phyloP scores from a whole-genome alignment of 331 rosid species.

The Quercus tomentella region DNA sequence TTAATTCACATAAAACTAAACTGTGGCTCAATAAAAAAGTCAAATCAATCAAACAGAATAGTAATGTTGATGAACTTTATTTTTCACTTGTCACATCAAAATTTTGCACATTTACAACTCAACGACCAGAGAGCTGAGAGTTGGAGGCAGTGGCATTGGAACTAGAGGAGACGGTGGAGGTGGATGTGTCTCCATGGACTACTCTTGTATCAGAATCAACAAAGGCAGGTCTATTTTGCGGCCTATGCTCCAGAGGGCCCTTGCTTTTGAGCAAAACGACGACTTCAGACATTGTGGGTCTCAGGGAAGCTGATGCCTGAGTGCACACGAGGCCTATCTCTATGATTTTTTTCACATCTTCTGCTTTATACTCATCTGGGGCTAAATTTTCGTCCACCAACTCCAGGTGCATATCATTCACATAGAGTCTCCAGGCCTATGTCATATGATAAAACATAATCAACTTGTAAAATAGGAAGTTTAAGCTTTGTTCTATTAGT shows the following conservation, averaged over 20 bases:
- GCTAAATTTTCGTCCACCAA: slow-evolving; percentile 20
- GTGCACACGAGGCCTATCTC: slow-evolving; percentile 31
- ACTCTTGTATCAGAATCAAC: slow-evolving; percentile 12
- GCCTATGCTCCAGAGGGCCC: background rate
- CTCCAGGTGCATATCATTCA: slow-evolving; percentile 9
- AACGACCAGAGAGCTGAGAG: slow-evolving; percentile 28
- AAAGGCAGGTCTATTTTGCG: slow-evolving; percentile 21
- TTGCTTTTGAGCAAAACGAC: slow-evolving; percentile 26
- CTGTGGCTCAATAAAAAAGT: no score
- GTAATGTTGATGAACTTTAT: no score
- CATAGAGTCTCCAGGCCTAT: slow-evolving; percentile 29
- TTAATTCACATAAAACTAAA: no score
- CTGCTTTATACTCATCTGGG: slow-evolving; percentile 11
- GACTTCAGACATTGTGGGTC: slow-evolving; percentile 31
- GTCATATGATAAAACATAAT: no score
- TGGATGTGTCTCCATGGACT: slow-evolving; percentile 13
- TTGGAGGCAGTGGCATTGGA: slow-evolving; percentile 26
- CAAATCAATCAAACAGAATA: no score
- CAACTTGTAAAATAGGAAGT: no score
- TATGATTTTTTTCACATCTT: slow-evolving; percentile 15
- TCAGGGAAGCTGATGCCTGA: slow-evolving; percentile 18
- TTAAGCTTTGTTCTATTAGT: no score
- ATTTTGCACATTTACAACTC: background rate
- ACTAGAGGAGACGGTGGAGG: slow-evolving; percentile 18
- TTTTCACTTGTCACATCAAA: no score